Conservation (phyloP, 306 rosid genomes). For the Castanospermum australe region DNA sequence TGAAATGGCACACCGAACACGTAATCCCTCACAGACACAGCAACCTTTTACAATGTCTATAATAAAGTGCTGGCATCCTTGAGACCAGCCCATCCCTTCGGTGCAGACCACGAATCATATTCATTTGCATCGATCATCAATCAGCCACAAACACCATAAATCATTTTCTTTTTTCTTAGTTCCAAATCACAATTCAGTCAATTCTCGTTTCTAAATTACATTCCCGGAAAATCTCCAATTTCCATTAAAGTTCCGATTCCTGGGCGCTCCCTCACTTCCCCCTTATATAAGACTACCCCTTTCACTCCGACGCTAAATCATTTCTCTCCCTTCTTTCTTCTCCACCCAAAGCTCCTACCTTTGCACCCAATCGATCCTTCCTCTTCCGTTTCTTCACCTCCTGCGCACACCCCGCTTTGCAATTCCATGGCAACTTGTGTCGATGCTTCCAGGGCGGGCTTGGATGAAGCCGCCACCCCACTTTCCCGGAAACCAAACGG, state of each 20-base stretch:
- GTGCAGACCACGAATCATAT: too few species aligned
- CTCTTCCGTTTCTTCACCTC: not conserved
- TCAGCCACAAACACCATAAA: too few species aligned
- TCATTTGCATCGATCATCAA: too few species aligned
- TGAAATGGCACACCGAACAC: constrained; percentile 14
- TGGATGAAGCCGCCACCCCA: constrained; percentile 12
- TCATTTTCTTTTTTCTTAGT: not conserved
- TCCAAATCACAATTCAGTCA: too few species aligned
- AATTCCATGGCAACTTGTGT: constrained; percentile 67
- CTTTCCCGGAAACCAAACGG: constrained; percentile 48
- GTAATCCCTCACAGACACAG: not conserved
- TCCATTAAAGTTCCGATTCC: constrained; percentile 39
- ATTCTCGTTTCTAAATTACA: not conserved
- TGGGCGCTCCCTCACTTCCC: constrained; percentile 11
- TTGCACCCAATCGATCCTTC: not conserved
- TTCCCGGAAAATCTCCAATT: constrained; percentile 16
- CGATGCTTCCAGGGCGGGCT: constrained; percentile 1
- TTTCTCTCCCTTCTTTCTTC: constrained; percentile 18
- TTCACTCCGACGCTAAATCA: constrained; percentile 29
- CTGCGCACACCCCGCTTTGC: not conserved
- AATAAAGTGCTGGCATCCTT: constrained; percentile 19
- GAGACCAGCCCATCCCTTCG: not conserved
- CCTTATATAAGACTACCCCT: constrained; percentile 33
- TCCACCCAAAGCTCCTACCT: constrained; percentile 11
- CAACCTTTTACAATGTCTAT: not conserved